Evolutionary conservation across 1,139 yeast species (phyloP), one percentile per base, ranked within the genome.

Genomic region (Pichia sp.): DNA sequence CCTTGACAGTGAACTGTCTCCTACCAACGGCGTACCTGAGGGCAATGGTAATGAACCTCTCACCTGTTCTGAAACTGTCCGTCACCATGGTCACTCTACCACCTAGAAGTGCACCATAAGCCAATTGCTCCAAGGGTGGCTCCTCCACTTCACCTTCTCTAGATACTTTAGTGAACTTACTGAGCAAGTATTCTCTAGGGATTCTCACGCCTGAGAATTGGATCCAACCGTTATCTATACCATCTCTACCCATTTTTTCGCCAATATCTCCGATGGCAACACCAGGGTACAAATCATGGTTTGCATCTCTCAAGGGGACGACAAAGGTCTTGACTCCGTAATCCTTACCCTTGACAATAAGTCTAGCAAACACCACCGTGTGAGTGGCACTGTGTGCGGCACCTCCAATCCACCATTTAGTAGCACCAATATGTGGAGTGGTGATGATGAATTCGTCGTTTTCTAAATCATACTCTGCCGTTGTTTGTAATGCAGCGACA

Each of bases 381-480:
- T 87, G 96, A 32, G 91, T 84, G 9, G 96, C 82, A 19, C 94
- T 80, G 57, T 85, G 94, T 6, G 96, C 96, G 36, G 96, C 96
- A 55, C 96, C 96, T 37, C 96, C 96, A 53, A 87, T 87, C 96
- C 96, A 87, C 96, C 96, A 87, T 62, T 87, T 87, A 41, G 96
- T 85, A 27, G 96, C 96, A 37, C 91, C 87, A 44, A 83, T 63
- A 56, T 85, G 85, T 7, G 96, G 96, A 18, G 96, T 87, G 58
- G 84, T 76, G 48, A 87, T 77, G 37, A 73, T 60, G 50, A 87
- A 84, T 45, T 77, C 75, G 52, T 84, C 86, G 22, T 69, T 69
- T 21, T 62, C 64, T 32, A 67, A 66, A 56, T 85, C 83, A 56
- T 71, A 87, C 32, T 83, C 79, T 16, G 96, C 95, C 22, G 88